Evolutionary conservation across 2,329 filamentous ascomycete species (phyloP).

Genomic region (Purpureocillium lavendulum): DNA sequence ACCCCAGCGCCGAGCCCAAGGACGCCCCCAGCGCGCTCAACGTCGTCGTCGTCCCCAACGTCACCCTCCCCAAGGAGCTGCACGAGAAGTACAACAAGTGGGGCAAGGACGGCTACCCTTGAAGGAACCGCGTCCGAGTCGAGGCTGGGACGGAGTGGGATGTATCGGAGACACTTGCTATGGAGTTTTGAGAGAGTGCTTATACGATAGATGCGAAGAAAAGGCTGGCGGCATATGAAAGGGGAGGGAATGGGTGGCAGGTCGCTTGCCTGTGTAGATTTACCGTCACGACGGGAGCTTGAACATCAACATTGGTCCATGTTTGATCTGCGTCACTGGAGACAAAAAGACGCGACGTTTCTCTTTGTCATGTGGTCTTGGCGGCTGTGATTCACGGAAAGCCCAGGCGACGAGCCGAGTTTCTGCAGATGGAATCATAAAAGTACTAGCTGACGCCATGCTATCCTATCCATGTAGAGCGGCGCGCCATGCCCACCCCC

Average conservation of each 20-base stretch:
- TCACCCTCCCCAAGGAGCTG: conserved; percentile 83
- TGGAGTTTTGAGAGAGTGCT: no score
- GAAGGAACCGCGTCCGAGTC: no score
- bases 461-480: background rate
- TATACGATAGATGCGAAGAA: background rate
- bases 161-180: no score
- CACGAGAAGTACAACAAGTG: conserved; percentile 99
- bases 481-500: background rate
- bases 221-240: conserved; percentile 3
- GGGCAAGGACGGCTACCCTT: conserved; percentile 89
- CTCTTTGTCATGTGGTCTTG: background rate
- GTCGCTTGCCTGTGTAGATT: conserved; percentile 1
- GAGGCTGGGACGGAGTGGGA: no score
- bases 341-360: background rate
- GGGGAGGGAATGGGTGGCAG: background rate
- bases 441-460: background rate
- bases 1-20: conserved; percentile 64
- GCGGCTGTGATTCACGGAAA: no score
- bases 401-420: no score
- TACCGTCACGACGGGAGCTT: conserved; percentile 1
- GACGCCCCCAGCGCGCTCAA: conserved; percentile 94
- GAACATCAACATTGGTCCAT: conserved; percentile 15
- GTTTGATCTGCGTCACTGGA: conserved; percentile 13
- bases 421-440: background rate
- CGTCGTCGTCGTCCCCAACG: conserved; percentile 86